phyloP scores from a whole-genome alignment of 1,284 basidiomycete genomes.

The Pterulicium gracile region DNA sequence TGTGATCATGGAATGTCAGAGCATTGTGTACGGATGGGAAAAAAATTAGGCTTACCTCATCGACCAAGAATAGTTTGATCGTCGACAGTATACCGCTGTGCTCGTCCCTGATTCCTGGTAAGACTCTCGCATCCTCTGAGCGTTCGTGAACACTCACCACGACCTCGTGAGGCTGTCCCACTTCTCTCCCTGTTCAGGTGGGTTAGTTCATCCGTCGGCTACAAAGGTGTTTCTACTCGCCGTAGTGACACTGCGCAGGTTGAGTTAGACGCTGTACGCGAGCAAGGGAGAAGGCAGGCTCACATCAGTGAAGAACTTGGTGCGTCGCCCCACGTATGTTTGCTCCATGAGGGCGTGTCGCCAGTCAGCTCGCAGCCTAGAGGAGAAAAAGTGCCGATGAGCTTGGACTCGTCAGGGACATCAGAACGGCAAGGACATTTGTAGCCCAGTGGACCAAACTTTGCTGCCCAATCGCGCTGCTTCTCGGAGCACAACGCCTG shows the following conservation, averaged over 20 bases:
- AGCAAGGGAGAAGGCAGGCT: slow-evolving; percentile 9
- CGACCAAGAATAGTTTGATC: slow-evolving; percentile 76
- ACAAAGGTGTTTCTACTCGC: slow-evolving; percentile 25
- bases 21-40: slow-evolving; percentile 1
- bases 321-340: slow-evolving; percentile 59
- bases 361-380: slow-evolving; percentile 87
- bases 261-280: slow-evolving; percentile 4
- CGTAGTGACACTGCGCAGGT: slow-evolving; percentile 55
- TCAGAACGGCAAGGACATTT: too few species aligned
- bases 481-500: slow-evolving; percentile 87
- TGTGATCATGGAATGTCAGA: slow-evolving; percentile 18
- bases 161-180: slow-evolving; percentile 87
- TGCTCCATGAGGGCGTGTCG: slow-evolving; percentile 62
- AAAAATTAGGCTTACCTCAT: slow-evolving; percentile 52
- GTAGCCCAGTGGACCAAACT: slow-evolving; percentile 67
- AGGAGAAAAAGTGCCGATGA: background rate
- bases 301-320: slow-evolving; percentile 72
- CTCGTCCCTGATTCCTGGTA: slow-evolving; percentile 38
- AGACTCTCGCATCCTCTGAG: slow-evolving; percentile 5
- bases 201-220: slow-evolving; percentile 9
- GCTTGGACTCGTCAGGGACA: background rate
- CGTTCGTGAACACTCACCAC: slow-evolving; percentile 33
- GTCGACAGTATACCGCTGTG: slow-evolving; percentile 56
- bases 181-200: slow-evolving; percentile 68
- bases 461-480: slow-evolving; percentile 72